Evolutionary conservation across 106 monocot species (phyloP).

Genomic region (Agapanthus africanus): DNA sequence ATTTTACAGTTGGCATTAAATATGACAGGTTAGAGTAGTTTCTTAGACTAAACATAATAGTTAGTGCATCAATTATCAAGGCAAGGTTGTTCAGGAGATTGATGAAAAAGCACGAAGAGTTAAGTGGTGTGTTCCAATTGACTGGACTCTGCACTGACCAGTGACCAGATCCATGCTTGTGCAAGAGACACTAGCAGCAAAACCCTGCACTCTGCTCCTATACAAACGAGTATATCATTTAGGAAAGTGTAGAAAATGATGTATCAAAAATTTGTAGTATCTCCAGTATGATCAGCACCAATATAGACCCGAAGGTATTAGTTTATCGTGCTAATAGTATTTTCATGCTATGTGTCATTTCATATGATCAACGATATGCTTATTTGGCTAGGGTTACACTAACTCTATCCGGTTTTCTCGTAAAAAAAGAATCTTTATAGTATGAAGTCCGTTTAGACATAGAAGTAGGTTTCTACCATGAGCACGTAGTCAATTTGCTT

Average conservation of each 20-base stretch:
- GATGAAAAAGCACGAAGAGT: not conserved
- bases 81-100: not conserved
- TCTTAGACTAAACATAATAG: not conserved
- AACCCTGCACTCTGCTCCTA: not conserved
- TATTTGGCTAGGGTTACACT: too few relatives aligned
- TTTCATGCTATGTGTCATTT: not conserved
- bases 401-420: too few relatives aligned
- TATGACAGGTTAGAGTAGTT: not conserved
- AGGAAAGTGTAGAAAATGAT: not conserved
- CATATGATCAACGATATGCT: too few relatives aligned
- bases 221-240: not conserved
- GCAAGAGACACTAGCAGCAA: conserved; percentile 2
- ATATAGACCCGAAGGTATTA: not conserved
- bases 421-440: too few relatives aligned
- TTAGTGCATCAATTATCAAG: too few relatives aligned
- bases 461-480: too few relatives aligned
- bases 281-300: not conserved
- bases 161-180: not conserved
- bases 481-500: too few relatives aligned
- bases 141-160: not conserved
- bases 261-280: not conserved
- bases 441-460: too few relatives aligned
- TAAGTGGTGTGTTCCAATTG: not conserved
- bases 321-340: not conserved
- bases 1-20: not conserved